phyloP scores from a whole-genome alignment of 1,284 basidiomycete genomes.

The Cutaneotrichosporon sp. region DNA sequence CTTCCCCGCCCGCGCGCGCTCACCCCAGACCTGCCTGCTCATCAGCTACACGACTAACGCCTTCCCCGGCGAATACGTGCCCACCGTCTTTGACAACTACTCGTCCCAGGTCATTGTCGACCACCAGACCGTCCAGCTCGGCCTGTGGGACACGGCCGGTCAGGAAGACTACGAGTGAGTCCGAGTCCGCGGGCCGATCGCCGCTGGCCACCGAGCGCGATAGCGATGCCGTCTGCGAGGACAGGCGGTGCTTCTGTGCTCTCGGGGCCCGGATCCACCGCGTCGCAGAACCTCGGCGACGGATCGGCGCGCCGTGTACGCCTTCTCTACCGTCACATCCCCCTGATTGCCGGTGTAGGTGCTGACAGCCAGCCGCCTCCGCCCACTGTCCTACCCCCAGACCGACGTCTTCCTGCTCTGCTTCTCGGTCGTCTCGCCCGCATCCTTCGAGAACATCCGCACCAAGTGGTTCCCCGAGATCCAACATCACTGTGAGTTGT shows the following conservation, averaged over 20 bases:
- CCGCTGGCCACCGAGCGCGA: not conserved
- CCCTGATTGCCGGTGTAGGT: constrained; percentile 2
- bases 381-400: constrained; percentile 97
- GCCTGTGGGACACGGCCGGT: constrained; percentile 98
- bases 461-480: constrained; percentile 69
- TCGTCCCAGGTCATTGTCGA: constrained; percentile 86
- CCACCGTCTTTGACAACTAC: constrained; percentile 65
- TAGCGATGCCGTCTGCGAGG: not conserved
- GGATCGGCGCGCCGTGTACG: not conserved
- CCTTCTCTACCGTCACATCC: not conserved
- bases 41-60: constrained; percentile 96
- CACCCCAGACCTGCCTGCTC: constrained; percentile 80
- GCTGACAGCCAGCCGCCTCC: constrained; percentile 71
- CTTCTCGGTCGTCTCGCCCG: constrained; percentile 95
- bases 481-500: constrained; percentile 48
- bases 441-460: constrained; percentile 97
- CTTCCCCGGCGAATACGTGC: constrained; percentile 89
- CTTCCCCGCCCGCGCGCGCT: not conserved
- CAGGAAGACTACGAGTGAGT: constrained; percentile 75
- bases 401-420: constrained; percentile 99
- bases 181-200: not conserved
- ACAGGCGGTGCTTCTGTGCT: not conserved
- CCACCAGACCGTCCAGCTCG: constrained; percentile 95
- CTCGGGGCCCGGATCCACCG: not conserved
- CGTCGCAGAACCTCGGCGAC: not conserved